phyloP scores from a whole-genome alignment of 1,284 basidiomycete species.

The Caloboletus inedulis region DNA sequence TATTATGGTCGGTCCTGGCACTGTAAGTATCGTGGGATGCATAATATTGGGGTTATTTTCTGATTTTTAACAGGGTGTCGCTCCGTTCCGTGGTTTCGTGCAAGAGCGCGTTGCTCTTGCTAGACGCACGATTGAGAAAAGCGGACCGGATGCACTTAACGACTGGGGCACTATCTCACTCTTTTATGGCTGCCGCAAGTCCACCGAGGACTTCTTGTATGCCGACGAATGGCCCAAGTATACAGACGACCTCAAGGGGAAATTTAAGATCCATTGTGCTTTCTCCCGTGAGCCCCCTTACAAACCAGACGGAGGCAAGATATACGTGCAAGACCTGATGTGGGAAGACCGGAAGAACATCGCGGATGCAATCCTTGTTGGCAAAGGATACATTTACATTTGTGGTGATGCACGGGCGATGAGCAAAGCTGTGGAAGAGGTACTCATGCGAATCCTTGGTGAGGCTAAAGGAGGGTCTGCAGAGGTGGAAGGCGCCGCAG shows the following conservation, averaged over 20 bases:
- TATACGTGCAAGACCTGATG: slow-evolving; percentile 97
- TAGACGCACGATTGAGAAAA: slow-evolving; percentile 90
- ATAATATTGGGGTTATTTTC: neutral
- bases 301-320: slow-evolving; percentile 90
- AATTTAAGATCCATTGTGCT: slow-evolving; percentile 85
- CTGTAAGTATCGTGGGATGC: slow-evolving; percentile 54
- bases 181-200: slow-evolving; percentile 93
- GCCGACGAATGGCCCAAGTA: slow-evolving; percentile 94
- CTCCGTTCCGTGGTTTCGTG: slow-evolving; percentile 97
- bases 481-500: slow-evolving; percentile 84
- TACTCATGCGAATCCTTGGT: slow-evolving; percentile 81
- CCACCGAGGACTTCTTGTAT: slow-evolving; percentile 90
- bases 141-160: slow-evolving; percentile 83
- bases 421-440: slow-evolving; percentile 92
- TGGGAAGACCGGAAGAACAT: slow-evolving; percentile 82
- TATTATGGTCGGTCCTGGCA: slow-evolving; percentile 98
- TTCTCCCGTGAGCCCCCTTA: slow-evolving; percentile 85
- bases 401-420: slow-evolving; percentile 98
- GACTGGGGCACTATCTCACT: slow-evolving; percentile 95
- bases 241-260: slow-evolving; percentile 81
- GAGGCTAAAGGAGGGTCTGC: slow-evolving; percentile 88
- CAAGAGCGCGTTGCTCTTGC: slow-evolving; percentile 97
- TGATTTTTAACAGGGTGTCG: slow-evolving; percentile 65
- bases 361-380: slow-evolving; percentile 85
- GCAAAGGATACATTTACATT: slow-evolving; percentile 92